These are phyloP conservation scores for Rosellinia necatrix DNA, from an alignment of 2,329 filamentous ascomycete species.

Conservation along the genomic window DNA sequence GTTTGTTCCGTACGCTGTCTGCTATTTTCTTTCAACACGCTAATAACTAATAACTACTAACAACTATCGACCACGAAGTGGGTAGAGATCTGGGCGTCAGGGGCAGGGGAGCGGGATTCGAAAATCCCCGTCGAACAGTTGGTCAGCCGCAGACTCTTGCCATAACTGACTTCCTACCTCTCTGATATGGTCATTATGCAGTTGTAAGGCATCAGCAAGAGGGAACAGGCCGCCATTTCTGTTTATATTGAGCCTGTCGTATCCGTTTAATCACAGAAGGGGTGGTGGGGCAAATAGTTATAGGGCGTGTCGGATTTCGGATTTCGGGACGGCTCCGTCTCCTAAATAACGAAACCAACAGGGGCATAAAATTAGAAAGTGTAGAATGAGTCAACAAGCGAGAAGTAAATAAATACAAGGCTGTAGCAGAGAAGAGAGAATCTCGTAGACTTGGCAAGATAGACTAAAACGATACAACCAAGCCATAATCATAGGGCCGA, in stretches of 20 bases:
- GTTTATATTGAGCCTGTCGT: not conserved
- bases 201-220: not conserved
- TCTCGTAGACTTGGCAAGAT: not conserved
- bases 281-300: not conserved
- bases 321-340: conserved; percentile 1
- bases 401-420: conserved; percentile 2
- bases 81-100: too few relatives aligned
- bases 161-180: too few relatives aligned
- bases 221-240: not conserved
- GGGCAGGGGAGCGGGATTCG: not conserved
- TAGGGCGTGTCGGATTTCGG: conserved; percentile 15
- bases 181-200: not conserved
- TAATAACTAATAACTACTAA: too few relatives aligned
- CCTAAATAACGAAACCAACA: not conserved
- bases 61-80: not conserved
- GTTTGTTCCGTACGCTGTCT: too few relatives aligned
- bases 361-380: not conserved
- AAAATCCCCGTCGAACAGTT: not conserved
- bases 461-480: not conserved
- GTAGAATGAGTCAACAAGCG: not conserved
- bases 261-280: not conserved
- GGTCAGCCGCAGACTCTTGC: too few relatives aligned
- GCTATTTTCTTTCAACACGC: too few relatives aligned
- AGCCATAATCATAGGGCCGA: too few relatives aligned
- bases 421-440: not conserved